phyloP scores from a whole-genome alignment of 2,329 filamentous ascomycete genomes.

The Biscogniauxia sp. region DNA sequence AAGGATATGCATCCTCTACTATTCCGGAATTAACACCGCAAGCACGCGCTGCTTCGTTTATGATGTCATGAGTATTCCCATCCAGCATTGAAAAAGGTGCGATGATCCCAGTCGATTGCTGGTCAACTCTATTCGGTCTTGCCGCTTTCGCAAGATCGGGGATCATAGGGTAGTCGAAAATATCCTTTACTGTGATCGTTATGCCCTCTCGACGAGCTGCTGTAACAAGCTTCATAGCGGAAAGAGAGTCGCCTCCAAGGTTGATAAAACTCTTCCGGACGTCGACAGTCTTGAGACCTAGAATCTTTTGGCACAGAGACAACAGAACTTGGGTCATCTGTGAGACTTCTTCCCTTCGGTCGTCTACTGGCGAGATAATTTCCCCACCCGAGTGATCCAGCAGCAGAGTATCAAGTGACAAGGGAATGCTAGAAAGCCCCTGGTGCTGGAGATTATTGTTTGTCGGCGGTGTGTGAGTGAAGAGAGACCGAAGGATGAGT shows the following conservation, averaged over 20 bases:
- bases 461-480: not conserved
- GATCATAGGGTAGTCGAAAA: not conserved
- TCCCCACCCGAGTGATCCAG: not conserved
- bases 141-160: not conserved
- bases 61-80: not conserved
- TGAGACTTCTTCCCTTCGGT: not conserved
- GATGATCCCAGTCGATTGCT: not conserved
- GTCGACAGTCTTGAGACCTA: not conserved
- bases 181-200: not conserved
- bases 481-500: not conserved
- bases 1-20: not conserved
- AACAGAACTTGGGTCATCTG: not conserved
- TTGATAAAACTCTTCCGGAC: not conserved
- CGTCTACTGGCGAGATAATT: not conserved
- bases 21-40: not conserved
- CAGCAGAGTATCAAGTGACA: not conserved
- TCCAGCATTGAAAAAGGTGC: not conserved
- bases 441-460: not conserved
- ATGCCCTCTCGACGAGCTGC: not conserved
- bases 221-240: not conserved
- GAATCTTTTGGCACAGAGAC: not conserved
- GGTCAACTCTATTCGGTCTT: not conserved
- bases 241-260: not conserved
- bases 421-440: not conserved
- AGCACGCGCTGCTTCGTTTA: not conserved